A percentile compares a stretch with the other conserved stretches of the same genome.
Evolutionary conservation across 441 rosid genomes (phyloP).

Genomic region (Jatropha multifida): DNA sequence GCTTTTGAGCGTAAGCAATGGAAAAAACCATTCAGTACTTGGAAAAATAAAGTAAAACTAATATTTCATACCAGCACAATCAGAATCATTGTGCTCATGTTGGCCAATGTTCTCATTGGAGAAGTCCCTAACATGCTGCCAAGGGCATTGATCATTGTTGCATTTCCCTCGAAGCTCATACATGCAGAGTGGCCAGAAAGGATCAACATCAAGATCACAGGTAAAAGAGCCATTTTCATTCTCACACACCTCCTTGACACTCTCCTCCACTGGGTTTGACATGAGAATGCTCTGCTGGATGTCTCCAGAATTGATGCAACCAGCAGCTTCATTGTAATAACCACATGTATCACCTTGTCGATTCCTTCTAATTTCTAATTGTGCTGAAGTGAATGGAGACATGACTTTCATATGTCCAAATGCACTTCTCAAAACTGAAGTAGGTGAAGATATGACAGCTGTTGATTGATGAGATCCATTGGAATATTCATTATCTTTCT

Average conservation of each 20-base stretch:
- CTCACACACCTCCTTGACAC: conserved; percentile 22
- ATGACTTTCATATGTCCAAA: conserved; percentile 54
- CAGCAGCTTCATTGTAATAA: conserved; percentile 23
- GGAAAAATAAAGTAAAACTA: background rate
- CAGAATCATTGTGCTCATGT: conserved; percentile 39
- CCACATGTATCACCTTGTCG: conserved; percentile 29
- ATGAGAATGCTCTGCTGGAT: conserved; percentile 26
- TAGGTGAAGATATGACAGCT: conserved; percentile 33
- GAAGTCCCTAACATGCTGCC: conserved; percentile 82
- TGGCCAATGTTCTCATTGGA: conserved; percentile 34
- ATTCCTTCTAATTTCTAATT: conserved; percentile 26
- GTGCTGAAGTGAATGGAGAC: conserved; percentile 26
- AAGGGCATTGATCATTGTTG: conserved; percentile 88
- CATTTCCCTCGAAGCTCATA: conserved; percentile 97
- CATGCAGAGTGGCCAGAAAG: conserved; percentile 86
- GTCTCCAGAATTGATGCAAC: conserved; percentile 35
- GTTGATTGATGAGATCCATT: conserved; percentile 22
- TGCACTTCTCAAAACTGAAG: conserved; percentile 54
- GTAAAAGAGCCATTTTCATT: conserved; percentile 50
- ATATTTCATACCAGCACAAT: conserved; percentile 41
- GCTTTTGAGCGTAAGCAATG: conserved; percentile 26
- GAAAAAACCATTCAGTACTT: conserved; percentile 20
- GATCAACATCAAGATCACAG: conserved; percentile 58
- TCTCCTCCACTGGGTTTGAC: conserved; percentile 35
- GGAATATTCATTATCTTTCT: conserved; percentile 25